Evolutionary conservation across 2,329 filamentous ascomycete genomes (phyloP).

Genomic region (Phialophora expanda): DNA sequence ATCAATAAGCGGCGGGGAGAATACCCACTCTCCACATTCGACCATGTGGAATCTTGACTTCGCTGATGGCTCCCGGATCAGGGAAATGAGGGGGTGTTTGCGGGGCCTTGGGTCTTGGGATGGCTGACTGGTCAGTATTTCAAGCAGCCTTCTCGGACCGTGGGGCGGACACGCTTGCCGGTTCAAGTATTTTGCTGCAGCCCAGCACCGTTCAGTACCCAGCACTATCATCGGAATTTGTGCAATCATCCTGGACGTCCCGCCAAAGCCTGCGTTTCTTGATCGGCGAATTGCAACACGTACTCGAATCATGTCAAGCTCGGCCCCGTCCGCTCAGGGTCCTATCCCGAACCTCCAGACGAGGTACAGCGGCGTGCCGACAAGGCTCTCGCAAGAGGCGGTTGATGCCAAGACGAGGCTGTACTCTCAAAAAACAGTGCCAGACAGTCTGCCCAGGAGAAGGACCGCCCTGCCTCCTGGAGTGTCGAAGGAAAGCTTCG

Average conservation of each 20-base stretch:
- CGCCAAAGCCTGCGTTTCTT: not conserved
- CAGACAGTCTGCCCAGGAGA: conserved; percentile 28
- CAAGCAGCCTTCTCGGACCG: conserved; percentile 5
- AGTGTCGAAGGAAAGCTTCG: conserved; percentile 29
- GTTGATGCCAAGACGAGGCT: conserved; percentile 34
- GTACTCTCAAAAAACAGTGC: conserved; percentile 36
- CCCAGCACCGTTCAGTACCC: not conserved
- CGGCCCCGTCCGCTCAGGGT: conserved; percentile 17
- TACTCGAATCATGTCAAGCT: conserved; percentile 17
- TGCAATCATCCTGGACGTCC: not conserved
- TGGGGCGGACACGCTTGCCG: conserved; percentile 13
- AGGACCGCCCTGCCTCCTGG: conserved; percentile 35
- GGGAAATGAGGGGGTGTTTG: conserved; percentile 20
- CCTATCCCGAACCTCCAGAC: conserved; percentile 29
- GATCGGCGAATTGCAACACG: not conserved
- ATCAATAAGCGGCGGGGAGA: conserved; percentile 17
- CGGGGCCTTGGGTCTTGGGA: not conserved
- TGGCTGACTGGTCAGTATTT: not conserved
- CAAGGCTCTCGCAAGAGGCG: conserved; percentile 32
- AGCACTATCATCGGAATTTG: not conserved
- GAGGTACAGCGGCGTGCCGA: conserved; percentile 32
- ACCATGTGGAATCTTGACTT: not conserved
- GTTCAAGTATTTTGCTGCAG: conserved; percentile 7
- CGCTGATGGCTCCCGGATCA: not conserved
- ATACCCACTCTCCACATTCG: conserved; percentile 27